phyloP scores from a whole-genome alignment of 768 basidiomycete species.

The Calocybe indica region DNA sequence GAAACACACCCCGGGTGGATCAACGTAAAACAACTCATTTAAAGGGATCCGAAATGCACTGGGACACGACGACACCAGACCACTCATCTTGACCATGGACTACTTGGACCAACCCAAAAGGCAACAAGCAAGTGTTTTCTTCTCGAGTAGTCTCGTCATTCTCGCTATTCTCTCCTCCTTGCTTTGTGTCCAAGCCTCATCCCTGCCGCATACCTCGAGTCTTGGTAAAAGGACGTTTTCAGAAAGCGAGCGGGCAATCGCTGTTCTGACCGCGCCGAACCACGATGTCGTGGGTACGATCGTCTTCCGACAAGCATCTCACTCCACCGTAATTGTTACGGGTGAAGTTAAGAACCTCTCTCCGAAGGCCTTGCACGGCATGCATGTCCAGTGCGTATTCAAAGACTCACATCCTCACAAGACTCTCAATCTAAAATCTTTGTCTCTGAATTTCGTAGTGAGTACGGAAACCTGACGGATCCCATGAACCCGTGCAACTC shows the following conservation, averaged over 20 bases:
- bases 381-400: constrained; percentile 71
- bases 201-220: too few species aligned
- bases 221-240: neutral
- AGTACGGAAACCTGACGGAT: constrained; percentile 46
- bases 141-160: too few species aligned
- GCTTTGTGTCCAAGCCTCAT: too few species aligned
- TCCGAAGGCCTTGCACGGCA: constrained; percentile 55
- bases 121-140: too few species aligned
- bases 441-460: neutral
- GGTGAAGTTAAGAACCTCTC: constrained; percentile 60
- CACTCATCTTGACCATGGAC: too few species aligned
- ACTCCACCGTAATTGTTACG: constrained; percentile 51
- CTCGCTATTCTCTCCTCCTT: too few species aligned
- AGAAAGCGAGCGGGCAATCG: constrained; percentile 24
- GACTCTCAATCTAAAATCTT: neutral
- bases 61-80: too few species aligned
- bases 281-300: constrained; percentile 59
- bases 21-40: too few species aligned
- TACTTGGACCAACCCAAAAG: too few species aligned
- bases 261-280: constrained; percentile 50
- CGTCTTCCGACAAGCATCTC: constrained; percentile 52
- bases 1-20: too few species aligned
- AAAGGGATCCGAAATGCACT: too few species aligned
- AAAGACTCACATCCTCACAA: too few species aligned
- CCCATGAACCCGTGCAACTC: constrained; percentile 58